phyloP scores from a whole-genome alignment of 108 stramenopile genomes.

The Skeletonema grethae region DNA sequence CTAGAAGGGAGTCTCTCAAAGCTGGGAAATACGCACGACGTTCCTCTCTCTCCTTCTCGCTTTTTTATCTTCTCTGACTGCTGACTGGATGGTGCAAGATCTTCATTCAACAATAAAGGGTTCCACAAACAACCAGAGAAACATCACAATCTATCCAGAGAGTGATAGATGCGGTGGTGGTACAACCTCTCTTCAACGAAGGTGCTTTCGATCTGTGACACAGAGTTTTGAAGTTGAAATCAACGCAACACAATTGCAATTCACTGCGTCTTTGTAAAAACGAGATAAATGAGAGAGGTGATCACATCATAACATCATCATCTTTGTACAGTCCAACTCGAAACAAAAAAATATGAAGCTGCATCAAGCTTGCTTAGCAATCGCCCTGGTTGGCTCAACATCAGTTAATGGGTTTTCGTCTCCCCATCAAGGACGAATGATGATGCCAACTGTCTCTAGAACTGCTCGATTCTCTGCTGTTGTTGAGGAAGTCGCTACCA shows the following conservation, averaged over 20 bases:
- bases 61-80: too few species aligned
- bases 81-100: too few species aligned
- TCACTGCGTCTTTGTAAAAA: too few species aligned
- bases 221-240: too few species aligned
- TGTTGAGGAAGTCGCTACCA: conserved; percentile 4
- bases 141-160: neutral
- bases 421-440: conserved; percentile 1
- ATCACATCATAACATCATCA: too few species aligned
- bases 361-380: neutral
- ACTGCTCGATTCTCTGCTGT: conserved; percentile 35
- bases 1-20: neutral
- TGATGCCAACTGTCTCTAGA: conserved; percentile 1
- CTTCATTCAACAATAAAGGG: too few species aligned
- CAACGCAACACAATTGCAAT: neutral
- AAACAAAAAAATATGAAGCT: neutral
- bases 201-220: neutral
- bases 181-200: neutral
- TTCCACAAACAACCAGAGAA: neutral
- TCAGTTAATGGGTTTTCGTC: conserved; percentile 22
- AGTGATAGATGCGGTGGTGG: neutral
- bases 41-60: neutral
- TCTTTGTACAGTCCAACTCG: too few species aligned
- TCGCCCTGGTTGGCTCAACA: conserved; percentile 18
- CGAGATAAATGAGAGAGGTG: too few species aligned
- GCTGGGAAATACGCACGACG: neutral